These are phyloP conservation scores for Hypoxylon sp. DNA, from an alignment of 2,329 filamentous ascomycete genomes.

Conservation along the genomic window DNA sequence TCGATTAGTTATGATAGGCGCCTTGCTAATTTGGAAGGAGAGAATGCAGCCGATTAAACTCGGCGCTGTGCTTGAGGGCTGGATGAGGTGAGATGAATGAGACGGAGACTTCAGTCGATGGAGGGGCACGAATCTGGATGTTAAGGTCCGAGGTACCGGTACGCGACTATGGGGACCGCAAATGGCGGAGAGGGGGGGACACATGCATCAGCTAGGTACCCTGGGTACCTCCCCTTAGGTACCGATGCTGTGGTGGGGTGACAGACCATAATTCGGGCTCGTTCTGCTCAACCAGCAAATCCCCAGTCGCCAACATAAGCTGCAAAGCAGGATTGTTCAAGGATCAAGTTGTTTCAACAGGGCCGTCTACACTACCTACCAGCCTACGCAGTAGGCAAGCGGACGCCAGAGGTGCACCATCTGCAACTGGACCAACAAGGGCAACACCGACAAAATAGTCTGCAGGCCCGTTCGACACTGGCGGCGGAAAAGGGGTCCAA, in stretches of 20 bases:
- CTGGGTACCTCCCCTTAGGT: conserved; percentile 16
- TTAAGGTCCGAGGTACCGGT: conserved; percentile 41
- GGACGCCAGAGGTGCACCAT: conserved; percentile 33
- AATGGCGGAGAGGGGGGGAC: conserved; percentile 33
- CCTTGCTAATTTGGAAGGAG: conserved; percentile 26
- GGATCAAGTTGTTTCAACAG: no score
- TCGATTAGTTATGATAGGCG: conserved; percentile 1
- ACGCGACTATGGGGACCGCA: conserved; percentile 28
- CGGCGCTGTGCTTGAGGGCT: background rate
- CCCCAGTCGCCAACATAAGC: conserved; percentile 35
- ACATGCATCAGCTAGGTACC: conserved; percentile 23
- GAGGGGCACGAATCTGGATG: conserved; percentile 22
- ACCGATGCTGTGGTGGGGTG: conserved; percentile 30
- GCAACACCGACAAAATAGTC: conserved; percentile 35
- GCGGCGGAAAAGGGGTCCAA: conserved; percentile 38
- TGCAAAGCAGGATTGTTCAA: conserved; percentile 35
- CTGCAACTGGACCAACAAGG: conserved; percentile 42
- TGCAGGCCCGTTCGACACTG: conserved; percentile 26
- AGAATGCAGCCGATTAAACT: conserved; percentile 2
- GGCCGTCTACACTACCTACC: no score
- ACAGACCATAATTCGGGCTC: no score
- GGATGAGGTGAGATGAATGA: conserved; percentile 38
- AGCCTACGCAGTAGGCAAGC: no score
- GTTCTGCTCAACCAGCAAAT: conserved; percentile 35
- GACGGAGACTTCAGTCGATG: conserved; percentile 14